Evolutionary conservation across 2,329 filamentous ascomycete species (phyloP), one percentile per base, ranked within the genome.

Genomic region (Botryotinia narcissicola): DNA sequence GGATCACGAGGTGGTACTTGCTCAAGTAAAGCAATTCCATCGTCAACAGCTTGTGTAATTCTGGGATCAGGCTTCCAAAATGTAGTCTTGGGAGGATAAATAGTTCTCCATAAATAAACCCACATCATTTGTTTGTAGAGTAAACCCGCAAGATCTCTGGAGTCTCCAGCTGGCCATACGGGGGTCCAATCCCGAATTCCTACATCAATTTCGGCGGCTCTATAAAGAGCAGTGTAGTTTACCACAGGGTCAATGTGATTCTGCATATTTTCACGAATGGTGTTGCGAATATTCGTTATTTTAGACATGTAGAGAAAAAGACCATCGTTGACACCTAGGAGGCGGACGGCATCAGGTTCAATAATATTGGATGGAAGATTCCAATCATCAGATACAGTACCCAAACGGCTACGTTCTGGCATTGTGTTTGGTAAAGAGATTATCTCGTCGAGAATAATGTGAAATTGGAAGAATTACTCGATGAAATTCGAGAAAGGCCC

Each of bases 391-490:
- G 69, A 69, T 10, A 73, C 70, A 16, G 77, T 72, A 40, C 77
- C 62, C 29, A 76, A 71, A 35, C 76, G n/a, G 83, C 79, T 12
- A 82, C 83, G 22, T 79, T 79, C 37, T 79, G 51, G 51, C 51
- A 54, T 54, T 12, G 51, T 54, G 12, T 81, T 61, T 9, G 81
- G 75, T 82, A 83, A 25, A 84, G 84, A 86, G 70, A 91, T 84
- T 2, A 91, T 82, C 75, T 91, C 88, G 77, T 91, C 89, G n/a
- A 88, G 88, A 74, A 86, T 88, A 59, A 91, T 88, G 81, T 96
- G 93, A 78, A 96, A 97, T 80, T 94, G 92, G 82, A 97, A 95
- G 83, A 97, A 95, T 80, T 91, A 89, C 75, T 89, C 85, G 73
- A 91, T 88, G 77, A 91, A 90, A 69, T 93, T 91, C 75, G 91